Evolutionary conservation across 352 stramenopile species (phyloP), one percentile per base, ranked within the genome.

Genomic region (Phytophthora fragariae): DNA sequence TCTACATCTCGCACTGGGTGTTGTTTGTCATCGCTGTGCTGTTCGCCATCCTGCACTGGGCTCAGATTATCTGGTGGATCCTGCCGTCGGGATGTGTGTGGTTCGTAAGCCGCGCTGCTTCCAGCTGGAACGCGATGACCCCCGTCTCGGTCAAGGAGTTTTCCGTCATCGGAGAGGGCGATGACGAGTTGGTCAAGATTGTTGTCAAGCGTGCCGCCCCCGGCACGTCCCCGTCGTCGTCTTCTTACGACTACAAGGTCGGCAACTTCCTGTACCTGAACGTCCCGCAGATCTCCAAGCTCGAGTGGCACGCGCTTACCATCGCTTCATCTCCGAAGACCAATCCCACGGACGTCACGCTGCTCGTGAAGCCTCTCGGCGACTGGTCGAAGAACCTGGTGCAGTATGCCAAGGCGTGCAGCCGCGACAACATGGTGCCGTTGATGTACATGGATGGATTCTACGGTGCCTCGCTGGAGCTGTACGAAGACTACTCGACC

Each of bases 41-140:
- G 56, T 88, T 89, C 62, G 73, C 80, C 6, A 84, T 90, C 57
- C 57, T 92, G 59, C 84, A 92, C 47, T 90, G 80, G 77, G 70
- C 75, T 17, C 78, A 86, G 52, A 88, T 90, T 47, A 79, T 92
- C 53, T 84, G 82, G 77, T 90, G 82, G 84, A 82, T 92, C 44
- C 61, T 88, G 11, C 78, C 80, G 0, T 75, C 82, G 0, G 78
- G 77, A 10, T 78, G 87, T 17, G 63, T 90, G 19, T 91, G 82
- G 77, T 82, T 90, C 47, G 73, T 90, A 29, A 86, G 81, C 33
- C 80, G 82, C 19, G 81, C 80, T 54, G 65, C 70, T 12, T 89
- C 79, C 21, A 80, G 70, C 41, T 82, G 72, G 75, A 91, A 88
- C 44, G 63, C 73, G 6, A 76, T 83, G 59, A 75, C 70, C 2